Percentiles rank a stretch among this genome's conserved stretches.
Evolutionary conservation across 2,329 filamentous ascomycete species (phyloP).

Genomic region (Escovopsis sp.): DNA sequence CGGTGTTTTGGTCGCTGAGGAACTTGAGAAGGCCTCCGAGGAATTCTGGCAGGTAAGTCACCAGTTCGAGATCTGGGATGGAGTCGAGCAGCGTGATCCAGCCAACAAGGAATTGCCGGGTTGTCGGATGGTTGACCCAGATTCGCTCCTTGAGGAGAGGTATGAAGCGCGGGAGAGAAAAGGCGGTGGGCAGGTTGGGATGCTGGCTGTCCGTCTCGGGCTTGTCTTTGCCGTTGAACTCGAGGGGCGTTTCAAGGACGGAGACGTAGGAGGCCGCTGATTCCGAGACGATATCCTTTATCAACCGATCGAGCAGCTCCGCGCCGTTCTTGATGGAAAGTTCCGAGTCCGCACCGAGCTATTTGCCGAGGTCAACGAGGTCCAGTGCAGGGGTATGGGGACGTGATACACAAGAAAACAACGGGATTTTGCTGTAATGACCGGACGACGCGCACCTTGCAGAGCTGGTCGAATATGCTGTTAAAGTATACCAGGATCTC

Average conservation of each 20-base stretch:
- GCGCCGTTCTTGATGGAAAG: conserved; percentile 96
- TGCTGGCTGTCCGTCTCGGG: conserved; percentile 28
- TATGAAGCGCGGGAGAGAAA: conserved; percentile 81
- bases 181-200: conserved; percentile 58
- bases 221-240: conserved; percentile 29
- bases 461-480: conserved; percentile 91
- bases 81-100: conserved; percentile 94
- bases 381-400: too few species aligned
- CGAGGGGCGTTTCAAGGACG: conserved; percentile 49
- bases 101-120: conserved; percentile 82
- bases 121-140: conserved; percentile 86
- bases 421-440: not conserved
- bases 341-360: conserved; percentile 93
- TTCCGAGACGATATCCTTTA: conserved; percentile 93
- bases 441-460: conserved; percentile 53
- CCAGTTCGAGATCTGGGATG: conserved; percentile 89
- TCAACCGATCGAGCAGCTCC: conserved; percentile 80
- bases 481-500: conserved; percentile 97
- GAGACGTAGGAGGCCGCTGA: conserved; percentile 92
- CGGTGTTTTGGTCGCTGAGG: conserved; percentile 74
- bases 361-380: conserved; percentile 3
- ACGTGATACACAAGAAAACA: too few species aligned
- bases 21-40: conserved; percentile 81
- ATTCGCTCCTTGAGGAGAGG: conserved; percentile 89
- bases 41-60: conserved; percentile 84